phyloP scores from a whole-genome alignment of 2,329 filamentous ascomycete genomes.

The Aspergillus fumigatus region DNA sequence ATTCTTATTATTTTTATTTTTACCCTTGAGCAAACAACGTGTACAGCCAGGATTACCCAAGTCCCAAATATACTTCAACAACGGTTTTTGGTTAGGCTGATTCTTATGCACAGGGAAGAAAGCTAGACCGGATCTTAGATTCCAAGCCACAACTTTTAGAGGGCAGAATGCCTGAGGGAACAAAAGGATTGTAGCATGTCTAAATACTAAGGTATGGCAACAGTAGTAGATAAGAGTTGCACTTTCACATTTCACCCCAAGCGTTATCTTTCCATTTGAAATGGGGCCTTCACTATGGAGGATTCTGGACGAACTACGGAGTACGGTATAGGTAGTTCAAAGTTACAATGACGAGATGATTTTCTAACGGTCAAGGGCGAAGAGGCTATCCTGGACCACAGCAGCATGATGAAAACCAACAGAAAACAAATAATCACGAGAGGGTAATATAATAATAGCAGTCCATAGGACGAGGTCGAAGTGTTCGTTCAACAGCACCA shows the following conservation, averaged over 20 bases:
- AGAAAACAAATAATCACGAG: not conserved
- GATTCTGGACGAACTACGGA: too few relatives aligned
- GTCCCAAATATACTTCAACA: slow-evolving; percentile 14
- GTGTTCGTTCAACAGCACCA: not conserved
- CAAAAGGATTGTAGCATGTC: too few relatives aligned
- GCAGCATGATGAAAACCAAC: not conserved
- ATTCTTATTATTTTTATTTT: not conserved
- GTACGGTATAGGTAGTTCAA: not conserved
- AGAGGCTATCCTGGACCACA: not conserved
- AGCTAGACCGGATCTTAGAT: slow-evolving; percentile 4
- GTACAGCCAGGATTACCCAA: not conserved
- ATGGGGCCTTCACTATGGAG: not conserved
- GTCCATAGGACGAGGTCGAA: not conserved
- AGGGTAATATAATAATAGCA: not conserved
- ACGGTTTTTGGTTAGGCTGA: slow-evolving; percentile 15
- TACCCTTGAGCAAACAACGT: not conserved
- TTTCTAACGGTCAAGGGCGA: not conserved
- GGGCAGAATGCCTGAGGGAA: not conserved
- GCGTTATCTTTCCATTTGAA: not conserved
- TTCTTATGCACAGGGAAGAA: not conserved
- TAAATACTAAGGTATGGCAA: too few relatives aligned
- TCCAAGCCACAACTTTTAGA: slow-evolving; percentile 3
- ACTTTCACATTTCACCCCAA: too few relatives aligned
- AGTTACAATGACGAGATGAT: not conserved
- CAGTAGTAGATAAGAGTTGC: too few relatives aligned